Conservation (phyloP, 768 basidiomycete genomes). For the Baorangia bicolor region DNA sequence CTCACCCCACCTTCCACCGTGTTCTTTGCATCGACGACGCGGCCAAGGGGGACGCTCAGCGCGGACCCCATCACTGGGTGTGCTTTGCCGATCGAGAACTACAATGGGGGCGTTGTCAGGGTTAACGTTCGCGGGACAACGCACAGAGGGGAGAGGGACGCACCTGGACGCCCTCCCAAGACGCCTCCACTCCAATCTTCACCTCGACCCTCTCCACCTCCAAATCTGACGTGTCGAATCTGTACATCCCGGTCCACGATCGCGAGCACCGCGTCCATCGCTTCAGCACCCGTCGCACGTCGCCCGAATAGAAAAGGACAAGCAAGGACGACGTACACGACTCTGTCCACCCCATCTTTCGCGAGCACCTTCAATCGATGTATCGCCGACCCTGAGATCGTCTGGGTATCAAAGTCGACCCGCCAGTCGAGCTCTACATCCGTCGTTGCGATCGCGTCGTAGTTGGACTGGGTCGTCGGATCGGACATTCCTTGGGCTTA, state of each 20-base stretch:
- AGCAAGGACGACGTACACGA: constrained; percentile 48
- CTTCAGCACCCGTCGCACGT: neutral
- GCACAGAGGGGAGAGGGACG: constrained; percentile 15
- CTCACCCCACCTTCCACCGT: constrained; percentile 32
- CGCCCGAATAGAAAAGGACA: neutral
- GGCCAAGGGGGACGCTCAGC: constrained; percentile 55
- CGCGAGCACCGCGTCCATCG: neutral
- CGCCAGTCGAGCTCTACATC: constrained; percentile 76
- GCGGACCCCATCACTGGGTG: constrained; percentile 78
- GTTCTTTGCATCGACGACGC: constrained; percentile 30
- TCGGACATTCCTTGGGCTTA: constrained; percentile 35
- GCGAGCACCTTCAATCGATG: constrained; percentile 57
- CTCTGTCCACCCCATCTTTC: constrained; percentile 50
- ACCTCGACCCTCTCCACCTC: constrained; percentile 55
- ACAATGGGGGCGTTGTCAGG: neutral
- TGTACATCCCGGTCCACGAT: constrained; percentile 22
- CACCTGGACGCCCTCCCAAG: constrained; percentile 46
- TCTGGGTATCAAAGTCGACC: constrained; percentile 65
- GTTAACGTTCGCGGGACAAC: neutral
- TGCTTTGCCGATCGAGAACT: constrained; percentile 56
- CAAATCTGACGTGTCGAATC: constrained; percentile 76
- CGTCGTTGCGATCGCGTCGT: constrained; percentile 59
- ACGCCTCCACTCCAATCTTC: constrained; percentile 36
- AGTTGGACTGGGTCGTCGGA: constrained; percentile 82
- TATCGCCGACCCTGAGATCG: constrained; percentile 62